Base-by-base conservation (phyloP, 306 rosid genomes). In the Sophora flavescens region DNA sequence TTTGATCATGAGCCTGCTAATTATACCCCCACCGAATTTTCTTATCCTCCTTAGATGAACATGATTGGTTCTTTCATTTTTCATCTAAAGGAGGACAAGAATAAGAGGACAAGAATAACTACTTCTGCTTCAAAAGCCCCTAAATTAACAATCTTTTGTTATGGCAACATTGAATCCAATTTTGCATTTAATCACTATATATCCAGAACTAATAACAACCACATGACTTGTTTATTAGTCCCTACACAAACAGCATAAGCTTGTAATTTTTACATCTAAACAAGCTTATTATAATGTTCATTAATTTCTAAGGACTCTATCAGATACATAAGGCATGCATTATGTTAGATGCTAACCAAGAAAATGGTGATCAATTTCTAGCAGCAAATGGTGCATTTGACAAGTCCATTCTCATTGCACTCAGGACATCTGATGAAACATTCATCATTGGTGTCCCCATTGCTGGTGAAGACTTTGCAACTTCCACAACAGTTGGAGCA, bases 401-500 rank as follows among this genome's bases (percentile, higher is more conserved):
- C 87, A 86, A 95, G 81, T 11, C 99, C 99, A 78, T 95, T 95
- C 66, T 95, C 99, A 38, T 95, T 95, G 70, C 99, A 95, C 6
- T 86, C 82, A 32, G 87, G 68, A 75, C 99, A 95, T 71, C 86
- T 91, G 35, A 80, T 42, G 76, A 73, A 83, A 51, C 72, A 76
- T 14, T 72, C 76, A 39, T 81, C 45, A 30, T 47, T 56, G 13
- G 79, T 38, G 17, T 85, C 77, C 36, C 64, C 70, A 5, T 79
- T 85, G 61, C n/a, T 51, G n/a, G 36, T 68, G 56, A 87, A 82
- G 60, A 91, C 83, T 80, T 86, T 95, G 78, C 96, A 74, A 60
- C 97, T 89, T 5, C 99, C 99, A 81, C 75, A 78, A 78, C 99
- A 95, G 62, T 82, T 79, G 48, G 79, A 77, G 81, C 98, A 96